Conservation (phyloP, 345 rosid species). For the Gossypium bickii region DNA sequence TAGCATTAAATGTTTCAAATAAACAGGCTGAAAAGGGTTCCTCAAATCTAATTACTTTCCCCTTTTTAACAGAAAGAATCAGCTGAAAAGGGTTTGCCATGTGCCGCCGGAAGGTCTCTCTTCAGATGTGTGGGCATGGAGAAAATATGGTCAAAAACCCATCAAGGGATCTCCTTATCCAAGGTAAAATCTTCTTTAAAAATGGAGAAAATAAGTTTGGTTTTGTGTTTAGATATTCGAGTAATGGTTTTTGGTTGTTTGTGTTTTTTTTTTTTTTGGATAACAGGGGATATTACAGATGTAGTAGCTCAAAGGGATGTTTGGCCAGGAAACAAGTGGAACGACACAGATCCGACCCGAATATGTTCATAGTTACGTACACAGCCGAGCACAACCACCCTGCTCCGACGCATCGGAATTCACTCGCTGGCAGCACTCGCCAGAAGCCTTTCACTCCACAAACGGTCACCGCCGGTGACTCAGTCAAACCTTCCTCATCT, state of each 20-base stretch:
- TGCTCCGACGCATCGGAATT: constrained; percentile 90
- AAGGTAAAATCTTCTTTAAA: constrained; percentile 36
- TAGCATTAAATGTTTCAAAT: neutral
- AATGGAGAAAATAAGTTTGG: neutral
- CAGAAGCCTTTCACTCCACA: constrained; percentile 46
- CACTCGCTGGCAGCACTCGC: constrained; percentile 90
- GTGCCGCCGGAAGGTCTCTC: constrained; percentile 83
- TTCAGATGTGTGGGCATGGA: constrained; percentile 97
- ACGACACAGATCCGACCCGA: constrained; percentile 93
- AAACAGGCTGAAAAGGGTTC: neutral
- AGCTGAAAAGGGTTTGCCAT: constrained; percentile 78
- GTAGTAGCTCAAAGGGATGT: constrained; percentile 94
- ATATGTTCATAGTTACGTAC: constrained; percentile 80
- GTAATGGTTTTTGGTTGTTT: constrained; percentile 10
- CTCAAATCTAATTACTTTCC: neutral
- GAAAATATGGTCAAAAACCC: constrained; percentile 98
- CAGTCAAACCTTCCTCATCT: constrained; percentile 21
- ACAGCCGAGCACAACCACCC: constrained; percentile 96
- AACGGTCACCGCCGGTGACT: constrained; percentile 18
- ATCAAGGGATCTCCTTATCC: constrained; percentile 98
- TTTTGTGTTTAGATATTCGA: constrained; percentile 8
- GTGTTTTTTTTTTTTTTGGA: neutral
- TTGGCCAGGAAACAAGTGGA: constrained; percentile 97
- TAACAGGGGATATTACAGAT: constrained; percentile 88
- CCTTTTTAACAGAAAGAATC: constrained; percentile 62